Percentiles rank a stretch among this genome's conserved stretches.
phyloP scores from a whole-genome alignment of 768 basidiomycete genomes.

The Hydnomerulius pinastri region DNA sequence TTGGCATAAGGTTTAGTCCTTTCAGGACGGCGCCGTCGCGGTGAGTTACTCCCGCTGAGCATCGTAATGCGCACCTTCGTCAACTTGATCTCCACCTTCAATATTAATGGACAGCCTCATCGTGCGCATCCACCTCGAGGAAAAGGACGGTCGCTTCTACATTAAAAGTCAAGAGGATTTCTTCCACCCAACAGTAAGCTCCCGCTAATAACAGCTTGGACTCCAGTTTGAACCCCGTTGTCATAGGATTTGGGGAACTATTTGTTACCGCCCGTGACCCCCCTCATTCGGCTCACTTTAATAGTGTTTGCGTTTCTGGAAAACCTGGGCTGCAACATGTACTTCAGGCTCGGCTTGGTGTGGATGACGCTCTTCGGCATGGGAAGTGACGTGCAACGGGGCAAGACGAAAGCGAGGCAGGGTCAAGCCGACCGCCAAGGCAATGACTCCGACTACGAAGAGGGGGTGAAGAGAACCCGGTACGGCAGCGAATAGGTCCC shows the following conservation, averaged over 20 bases:
- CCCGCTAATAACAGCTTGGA: not conserved
- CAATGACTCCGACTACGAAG: not conserved
- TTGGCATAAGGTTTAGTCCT: conserved; percentile 51
- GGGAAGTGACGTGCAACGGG: conserved; percentile 6
- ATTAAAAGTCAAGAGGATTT: conserved; percentile 61
- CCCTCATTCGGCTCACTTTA: not conserved
- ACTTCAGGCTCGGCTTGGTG: not conserved
- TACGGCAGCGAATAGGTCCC: not conserved
- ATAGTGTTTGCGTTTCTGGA: conserved; percentile 22
- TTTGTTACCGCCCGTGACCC: conserved; percentile 2
- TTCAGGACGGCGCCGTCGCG: conserved; percentile 46
- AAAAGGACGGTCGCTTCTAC: conserved; percentile 42
- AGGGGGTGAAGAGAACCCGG: not conserved
- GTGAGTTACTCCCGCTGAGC: conserved; percentile 28
- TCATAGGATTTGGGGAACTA: conserved; percentile 4
- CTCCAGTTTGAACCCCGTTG: not conserved
- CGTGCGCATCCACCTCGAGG: conserved; percentile 47
- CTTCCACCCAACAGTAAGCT: conserved; percentile 49
- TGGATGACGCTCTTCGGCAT: conserved; percentile 3
- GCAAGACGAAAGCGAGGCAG: not conserved
- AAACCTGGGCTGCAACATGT: conserved; percentile 3
- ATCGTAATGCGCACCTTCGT: not conserved
- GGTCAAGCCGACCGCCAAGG: not conserved
- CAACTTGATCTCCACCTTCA: too few species aligned
- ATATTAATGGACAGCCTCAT: conserved; percentile 37